Evolutionary conservation across 441 rosid genomes (phyloP).

Genomic region (Mallotus japonicus): DNA sequence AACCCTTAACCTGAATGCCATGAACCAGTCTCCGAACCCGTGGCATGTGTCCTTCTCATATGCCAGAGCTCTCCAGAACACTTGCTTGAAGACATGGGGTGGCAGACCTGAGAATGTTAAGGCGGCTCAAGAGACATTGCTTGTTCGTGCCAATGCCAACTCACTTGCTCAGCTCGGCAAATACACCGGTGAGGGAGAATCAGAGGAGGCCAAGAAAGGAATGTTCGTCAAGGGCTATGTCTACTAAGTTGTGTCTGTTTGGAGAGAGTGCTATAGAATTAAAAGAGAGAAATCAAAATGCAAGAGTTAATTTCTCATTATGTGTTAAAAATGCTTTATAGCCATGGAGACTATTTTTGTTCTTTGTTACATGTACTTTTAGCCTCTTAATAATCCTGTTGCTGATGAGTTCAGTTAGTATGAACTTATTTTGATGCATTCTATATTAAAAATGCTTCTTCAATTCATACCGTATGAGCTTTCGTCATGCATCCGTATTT

Average conservation of each 20-base stretch:
- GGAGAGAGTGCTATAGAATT: slow-evolving; percentile 2
- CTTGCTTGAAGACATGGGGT: slow-evolving; percentile 92
- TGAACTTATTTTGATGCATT: slow-evolving; percentile 20
- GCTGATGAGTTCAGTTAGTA: slow-evolving; percentile 36
- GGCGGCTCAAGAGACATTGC: slow-evolving; percentile 72
- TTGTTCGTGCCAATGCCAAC: slow-evolving; percentile 76
- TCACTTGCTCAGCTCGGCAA: slow-evolving; percentile 91
- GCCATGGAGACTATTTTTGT: slow-evolving; percentile 53
- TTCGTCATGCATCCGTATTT: neutral
- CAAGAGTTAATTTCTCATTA: slow-evolving; percentile 10
- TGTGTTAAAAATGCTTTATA: slow-evolving; percentile 25
- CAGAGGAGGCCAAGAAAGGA: slow-evolving; percentile 90
- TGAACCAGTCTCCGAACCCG: slow-evolving; percentile 83
- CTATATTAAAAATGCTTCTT: slow-evolving; percentile 13
- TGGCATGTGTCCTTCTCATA: slow-evolving; percentile 98
- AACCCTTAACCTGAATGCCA: slow-evolving; percentile 86
- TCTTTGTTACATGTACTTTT: slow-evolving; percentile 33
- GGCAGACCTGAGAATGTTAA: slow-evolving; percentile 81
- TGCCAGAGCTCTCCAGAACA: slow-evolving; percentile 92
- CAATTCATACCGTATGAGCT: neutral
- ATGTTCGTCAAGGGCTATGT: slow-evolving; percentile 86
- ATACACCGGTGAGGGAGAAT: slow-evolving; percentile 87
- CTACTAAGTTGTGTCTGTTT: slow-evolving; percentile 36
- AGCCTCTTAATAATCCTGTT: slow-evolving; percentile 39
- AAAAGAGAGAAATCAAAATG: slow-evolving; percentile 4